These are phyloP conservation scores for Ophiostoma triangulosporum DNA, from an alignment of 2,329 filamentous ascomycete genomes.

Conservation along the genomic window DNA sequence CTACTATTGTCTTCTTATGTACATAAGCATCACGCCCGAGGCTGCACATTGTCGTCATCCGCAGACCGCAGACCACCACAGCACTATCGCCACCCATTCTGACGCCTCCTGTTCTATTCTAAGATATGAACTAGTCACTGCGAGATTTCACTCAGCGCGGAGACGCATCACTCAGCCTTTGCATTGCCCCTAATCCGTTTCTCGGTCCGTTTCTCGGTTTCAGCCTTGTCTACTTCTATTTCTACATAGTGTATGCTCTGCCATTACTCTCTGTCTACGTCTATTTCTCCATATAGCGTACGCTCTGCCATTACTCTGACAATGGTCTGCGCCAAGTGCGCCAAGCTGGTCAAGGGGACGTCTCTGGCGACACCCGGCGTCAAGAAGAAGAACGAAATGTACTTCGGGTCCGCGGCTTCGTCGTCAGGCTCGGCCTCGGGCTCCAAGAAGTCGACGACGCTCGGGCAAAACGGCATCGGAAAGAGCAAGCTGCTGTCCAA, in stretches of 20 bases:
- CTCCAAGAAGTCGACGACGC: constrained; percentile 35
- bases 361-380: constrained; percentile 49
- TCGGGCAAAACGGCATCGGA: constrained; percentile 43
- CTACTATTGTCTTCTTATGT: background rate
- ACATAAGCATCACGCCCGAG: background rate
- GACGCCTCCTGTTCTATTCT: background rate
- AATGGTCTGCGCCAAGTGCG: constrained; percentile 49
- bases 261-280: too few species aligned
- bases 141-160: too few species aligned
- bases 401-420: constrained; percentile 37
- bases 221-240: background rate
- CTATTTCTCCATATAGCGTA: too few species aligned
- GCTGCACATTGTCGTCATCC: background rate
- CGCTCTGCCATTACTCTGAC: background rate
- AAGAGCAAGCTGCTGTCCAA: constrained; percentile 56
- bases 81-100: background rate
- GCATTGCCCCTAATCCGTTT: too few species aligned
- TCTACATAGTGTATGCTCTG: too few species aligned
- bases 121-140: background rate
- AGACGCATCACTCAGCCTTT: too few species aligned
- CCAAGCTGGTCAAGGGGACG: constrained; percentile 46
- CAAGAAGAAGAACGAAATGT: constrained; percentile 55
- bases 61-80: background rate
- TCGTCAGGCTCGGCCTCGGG: constrained; percentile 31
- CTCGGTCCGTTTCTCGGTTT: too few species aligned